Conservation (phyloP, 257 asterid species). For the Scutellaria minor region DNA sequence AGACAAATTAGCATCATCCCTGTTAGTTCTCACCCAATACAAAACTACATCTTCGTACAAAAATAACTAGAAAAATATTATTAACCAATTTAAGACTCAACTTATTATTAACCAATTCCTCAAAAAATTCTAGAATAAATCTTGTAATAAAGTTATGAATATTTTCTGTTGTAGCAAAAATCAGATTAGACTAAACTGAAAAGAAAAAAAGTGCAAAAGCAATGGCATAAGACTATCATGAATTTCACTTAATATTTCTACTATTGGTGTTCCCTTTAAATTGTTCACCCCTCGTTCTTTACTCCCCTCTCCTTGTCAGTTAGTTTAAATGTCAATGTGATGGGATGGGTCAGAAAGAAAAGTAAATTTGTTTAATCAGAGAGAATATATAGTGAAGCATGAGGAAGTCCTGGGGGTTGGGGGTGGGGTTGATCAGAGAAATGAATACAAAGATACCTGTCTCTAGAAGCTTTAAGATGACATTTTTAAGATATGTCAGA, state of each 20-base stretch:
- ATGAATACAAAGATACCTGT: conserved; percentile 63
- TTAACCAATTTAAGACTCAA: not conserved
- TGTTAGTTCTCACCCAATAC: too few relatives aligned
- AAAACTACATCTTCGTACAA: not conserved
- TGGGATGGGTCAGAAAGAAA: not conserved
- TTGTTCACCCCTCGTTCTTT: not conserved
- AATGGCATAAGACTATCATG: not conserved
- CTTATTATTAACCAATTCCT: conserved; percentile 10
- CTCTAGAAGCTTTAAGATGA: conserved; percentile 87
- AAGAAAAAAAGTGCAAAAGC: not conserved
- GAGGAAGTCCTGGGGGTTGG: not conserved
- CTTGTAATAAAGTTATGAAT: not conserved
- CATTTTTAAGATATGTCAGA: conserved; percentile 93
- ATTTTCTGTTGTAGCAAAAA: not conserved
- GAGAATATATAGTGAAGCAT: not conserved
- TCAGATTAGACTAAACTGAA: not conserved
- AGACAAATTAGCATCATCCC: too few relatives aligned
- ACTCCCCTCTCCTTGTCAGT: conserved; percentile 11
- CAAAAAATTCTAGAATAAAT: not conserved
- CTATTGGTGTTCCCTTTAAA: conserved; percentile 11
- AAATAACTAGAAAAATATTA: not conserved
- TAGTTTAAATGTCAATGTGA: not conserved
- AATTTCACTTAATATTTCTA: not conserved
- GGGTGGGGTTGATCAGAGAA: conserved; percentile 12
- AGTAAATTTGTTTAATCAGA: not conserved